Conservation (phyloP, 768 basidiomycete genomes). For the Kwoniella botswanensis region DNA sequence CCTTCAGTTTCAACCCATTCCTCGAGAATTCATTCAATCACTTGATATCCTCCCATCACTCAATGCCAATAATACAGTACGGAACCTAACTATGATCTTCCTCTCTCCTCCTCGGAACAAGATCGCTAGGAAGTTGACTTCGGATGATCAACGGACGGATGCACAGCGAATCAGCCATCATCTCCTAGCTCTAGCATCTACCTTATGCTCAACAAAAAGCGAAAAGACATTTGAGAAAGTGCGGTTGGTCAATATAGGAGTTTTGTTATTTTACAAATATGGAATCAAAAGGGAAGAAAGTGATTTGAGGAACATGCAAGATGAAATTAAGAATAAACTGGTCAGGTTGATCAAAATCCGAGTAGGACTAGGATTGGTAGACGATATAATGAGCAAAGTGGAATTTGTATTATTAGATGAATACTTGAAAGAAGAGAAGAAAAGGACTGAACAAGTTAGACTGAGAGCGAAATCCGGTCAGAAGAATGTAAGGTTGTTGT, state of each 20-base stretch:
- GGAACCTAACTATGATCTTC: constrained; percentile 1
- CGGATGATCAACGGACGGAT: not conserved
- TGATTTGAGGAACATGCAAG: not conserved
- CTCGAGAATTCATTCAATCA: not conserved
- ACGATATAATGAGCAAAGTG: not conserved
- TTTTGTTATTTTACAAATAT: constrained; percentile 1
- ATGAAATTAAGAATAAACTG: not conserved
- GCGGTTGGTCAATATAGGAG: constrained; percentile 4
- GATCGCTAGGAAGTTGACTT: not conserved
- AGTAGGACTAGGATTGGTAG: not conserved
- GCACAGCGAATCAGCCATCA: not conserved
- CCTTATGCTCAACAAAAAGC: not conserved
- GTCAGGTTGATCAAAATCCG: not conserved
- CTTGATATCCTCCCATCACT: constrained; percentile 1
- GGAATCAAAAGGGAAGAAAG: not conserved
- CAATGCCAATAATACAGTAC: not conserved
- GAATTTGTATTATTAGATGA: not conserved
- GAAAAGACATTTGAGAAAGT: not conserved
- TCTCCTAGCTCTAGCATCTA: not conserved
- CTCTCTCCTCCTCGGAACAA: not conserved
- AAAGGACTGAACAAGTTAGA: not conserved
- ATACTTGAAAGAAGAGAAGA: not conserved
- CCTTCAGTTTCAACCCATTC: not conserved
- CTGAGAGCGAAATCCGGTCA: not conserved
- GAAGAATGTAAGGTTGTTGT: not conserved